Evolutionary conservation across 495 filamentous ascomycete species (phyloP).

Genomic region (Penicillium ucsense): DNA sequence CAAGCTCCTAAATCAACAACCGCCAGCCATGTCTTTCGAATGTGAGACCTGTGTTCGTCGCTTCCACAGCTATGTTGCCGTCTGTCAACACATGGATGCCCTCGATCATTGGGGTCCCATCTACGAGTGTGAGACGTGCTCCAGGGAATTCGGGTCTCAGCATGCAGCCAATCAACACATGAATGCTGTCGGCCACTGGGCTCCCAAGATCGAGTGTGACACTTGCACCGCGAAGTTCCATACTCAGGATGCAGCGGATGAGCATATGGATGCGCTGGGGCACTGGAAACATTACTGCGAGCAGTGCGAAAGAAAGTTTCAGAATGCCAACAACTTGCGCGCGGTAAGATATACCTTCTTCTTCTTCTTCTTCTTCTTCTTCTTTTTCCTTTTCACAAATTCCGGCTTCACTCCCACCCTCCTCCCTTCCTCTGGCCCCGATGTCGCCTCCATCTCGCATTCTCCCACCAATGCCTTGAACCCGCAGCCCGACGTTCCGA

Average conservation of each 20-base stretch:
- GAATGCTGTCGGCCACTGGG: slow-evolving; percentile 15
- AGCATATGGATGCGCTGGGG: neutral
- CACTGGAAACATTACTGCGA: slow-evolving; percentile 28
- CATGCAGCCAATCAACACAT: slow-evolving; percentile 27
- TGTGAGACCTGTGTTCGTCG: slow-evolving; percentile 23
- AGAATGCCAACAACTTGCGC: slow-evolving; percentile 27
- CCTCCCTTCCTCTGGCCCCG: too few species aligned
- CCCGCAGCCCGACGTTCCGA: too few species aligned
- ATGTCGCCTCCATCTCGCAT: too few species aligned
- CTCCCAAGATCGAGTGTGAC: neutral
- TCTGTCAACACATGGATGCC: slow-evolving; percentile 31
- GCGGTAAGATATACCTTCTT: slow-evolving; percentile 16
- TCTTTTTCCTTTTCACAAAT: too few species aligned
- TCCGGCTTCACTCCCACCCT: too few species aligned
- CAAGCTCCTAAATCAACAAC: neutral
- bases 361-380: too few species aligned
- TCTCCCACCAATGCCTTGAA: too few species aligned
- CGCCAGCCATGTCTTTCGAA: neutral
- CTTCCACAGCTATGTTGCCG: slow-evolving; percentile 15
- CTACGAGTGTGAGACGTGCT: slow-evolving; percentile 31
- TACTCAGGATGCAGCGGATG: neutral
- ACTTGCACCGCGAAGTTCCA: neutral
- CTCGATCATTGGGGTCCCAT: slow-evolving; percentile 21
- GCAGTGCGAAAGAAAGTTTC: slow-evolving; percentile 24
- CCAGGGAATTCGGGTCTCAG: slow-evolving; percentile 13